These are phyloP conservation scores for Podospora pseudoanserina DNA, from an alignment of 495 filamentous ascomycete species.

Conservation along the genomic window DNA sequence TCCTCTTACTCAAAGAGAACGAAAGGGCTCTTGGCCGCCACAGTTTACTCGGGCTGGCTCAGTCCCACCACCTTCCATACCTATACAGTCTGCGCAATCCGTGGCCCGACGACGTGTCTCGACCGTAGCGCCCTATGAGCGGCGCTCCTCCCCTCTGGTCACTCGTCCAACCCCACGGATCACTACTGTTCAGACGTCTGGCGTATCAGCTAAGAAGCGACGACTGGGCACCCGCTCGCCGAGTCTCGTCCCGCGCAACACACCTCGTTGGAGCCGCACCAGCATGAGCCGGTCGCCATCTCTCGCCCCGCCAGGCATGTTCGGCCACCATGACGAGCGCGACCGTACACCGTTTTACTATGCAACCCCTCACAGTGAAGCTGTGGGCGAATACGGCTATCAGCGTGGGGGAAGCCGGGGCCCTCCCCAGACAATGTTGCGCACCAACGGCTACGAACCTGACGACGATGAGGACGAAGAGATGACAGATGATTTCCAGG, in stretches of 20 bases:
- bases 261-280: constrained; percentile 45
- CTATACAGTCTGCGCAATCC: constrained; percentile 29
- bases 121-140: constrained; percentile 28
- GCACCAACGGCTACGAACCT: constrained; percentile 21
- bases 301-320: constrained; percentile 19
- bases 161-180: constrained; percentile 27
- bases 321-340: constrained; percentile 21
- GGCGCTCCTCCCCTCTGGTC: constrained; percentile 38
- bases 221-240: constrained; percentile 41
- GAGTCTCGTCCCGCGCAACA: constrained; percentile 41
- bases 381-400: constrained; percentile 18
- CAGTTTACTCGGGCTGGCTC: constrained; percentile 44
- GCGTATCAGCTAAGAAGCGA: constrained; percentile 32
- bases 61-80: constrained; percentile 35
- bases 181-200: constrained; percentile 12
- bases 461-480: constrained; percentile 16
- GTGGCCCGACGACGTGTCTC: constrained; percentile 39
- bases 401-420: constrained; percentile 22
- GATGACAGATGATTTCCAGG: constrained; percentile 24
- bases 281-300: constrained; percentile 36
- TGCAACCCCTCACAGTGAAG: constrained; percentile 54
- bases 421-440: constrained; percentile 4
- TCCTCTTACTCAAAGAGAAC: constrained; percentile 37
- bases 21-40: constrained; percentile 40
- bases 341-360: constrained; percentile 49